phyloP scores from a whole-genome alignment of 805 yeast genomes.

The Yarrowia deformans region DNA sequence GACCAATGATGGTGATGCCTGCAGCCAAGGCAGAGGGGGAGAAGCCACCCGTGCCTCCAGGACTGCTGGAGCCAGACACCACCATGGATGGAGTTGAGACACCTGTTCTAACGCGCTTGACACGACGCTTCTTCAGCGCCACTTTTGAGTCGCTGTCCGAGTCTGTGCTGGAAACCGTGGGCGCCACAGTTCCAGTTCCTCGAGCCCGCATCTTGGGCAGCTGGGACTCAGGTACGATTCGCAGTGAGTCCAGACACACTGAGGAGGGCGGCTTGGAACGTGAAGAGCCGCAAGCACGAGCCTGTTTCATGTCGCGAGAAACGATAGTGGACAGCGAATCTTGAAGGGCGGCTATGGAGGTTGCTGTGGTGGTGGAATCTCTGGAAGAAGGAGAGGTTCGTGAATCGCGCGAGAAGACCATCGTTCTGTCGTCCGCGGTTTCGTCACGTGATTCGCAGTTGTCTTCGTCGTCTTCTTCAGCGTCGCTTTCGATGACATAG shows the following conservation, averaged over 20 bases:
- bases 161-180: conserved; percentile 16
- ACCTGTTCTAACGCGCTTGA: conserved; percentile 19
- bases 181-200: neutral
- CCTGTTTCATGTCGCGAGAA: conserved; percentile 33
- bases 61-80: neutral
- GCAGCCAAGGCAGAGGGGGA: conserved; percentile 39
- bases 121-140: conserved; percentile 5
- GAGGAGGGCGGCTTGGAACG: conserved; percentile 22
- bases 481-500: conserved; percentile 29
- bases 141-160: conserved; percentile 19
- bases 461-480: conserved; percentile 17
- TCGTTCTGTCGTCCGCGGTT: neutral
- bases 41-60: conserved; percentile 32
- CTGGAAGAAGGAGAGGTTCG: conserved; percentile 11
- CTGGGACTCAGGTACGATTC: conserved; percentile 34
- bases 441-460: conserved; percentile 30
- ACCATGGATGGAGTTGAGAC: neutral
- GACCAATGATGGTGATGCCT: conserved; percentile 42
- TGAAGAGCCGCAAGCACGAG: neutral
- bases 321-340: conserved; percentile 27
- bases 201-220: conserved; percentile 33
- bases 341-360: conserved; percentile 32
- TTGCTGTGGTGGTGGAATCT: conserved; percentile 17
- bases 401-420: conserved; percentile 6
- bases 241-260: conserved; percentile 22